Conservation (phyloP, 176 grass and related monocot species). For the Stipa capillata region DNA sequence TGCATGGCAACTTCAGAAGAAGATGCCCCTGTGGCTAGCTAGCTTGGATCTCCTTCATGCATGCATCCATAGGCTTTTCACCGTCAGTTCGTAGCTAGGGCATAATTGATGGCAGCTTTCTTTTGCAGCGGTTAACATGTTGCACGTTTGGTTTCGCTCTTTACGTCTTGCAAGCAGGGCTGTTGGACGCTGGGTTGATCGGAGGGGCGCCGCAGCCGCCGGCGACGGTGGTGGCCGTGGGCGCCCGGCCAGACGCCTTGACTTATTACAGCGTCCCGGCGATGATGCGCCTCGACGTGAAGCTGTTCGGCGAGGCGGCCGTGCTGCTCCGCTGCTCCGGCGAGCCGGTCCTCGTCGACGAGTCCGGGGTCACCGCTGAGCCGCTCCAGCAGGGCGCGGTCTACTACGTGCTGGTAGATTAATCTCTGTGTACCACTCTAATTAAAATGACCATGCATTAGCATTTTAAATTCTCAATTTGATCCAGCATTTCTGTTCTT, state of each 20-base stretch:
- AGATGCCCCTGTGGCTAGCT: slow-evolving; percentile 4
- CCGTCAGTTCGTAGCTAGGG: neutral
- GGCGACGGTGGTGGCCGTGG: slow-evolving; percentile 20
- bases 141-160: too few species aligned
- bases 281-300: slow-evolving; percentile 29
- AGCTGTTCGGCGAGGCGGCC: slow-evolving; percentile 42
- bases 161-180: too few species aligned
- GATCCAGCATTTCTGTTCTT: too few species aligned
- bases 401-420: slow-evolving; percentile 53
- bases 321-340: slow-evolving; percentile 27
- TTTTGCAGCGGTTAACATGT: too few species aligned
- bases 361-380: slow-evolving; percentile 42
- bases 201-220: neutral
- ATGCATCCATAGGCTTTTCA: neutral
- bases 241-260: neutral
- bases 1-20: slow-evolving; percentile 33
- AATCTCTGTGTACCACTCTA: too few species aligned
- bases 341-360: slow-evolving; percentile 37
- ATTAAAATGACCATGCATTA: too few species aligned
- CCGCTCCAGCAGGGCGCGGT: slow-evolving; percentile 44
- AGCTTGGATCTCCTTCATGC: slow-evolving; percentile 34
- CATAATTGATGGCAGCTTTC: neutral
- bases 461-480: too few species aligned
- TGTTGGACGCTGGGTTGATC: slow-evolving; percentile 27
- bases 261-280: slow-evolving; percentile 33